A percentile compares a stretch with the other conserved stretches of the same genome.
Evolutionary conservation across 176 grass and related monocot species (phyloP).

Genomic region (Triticum monococcum): DNA sequence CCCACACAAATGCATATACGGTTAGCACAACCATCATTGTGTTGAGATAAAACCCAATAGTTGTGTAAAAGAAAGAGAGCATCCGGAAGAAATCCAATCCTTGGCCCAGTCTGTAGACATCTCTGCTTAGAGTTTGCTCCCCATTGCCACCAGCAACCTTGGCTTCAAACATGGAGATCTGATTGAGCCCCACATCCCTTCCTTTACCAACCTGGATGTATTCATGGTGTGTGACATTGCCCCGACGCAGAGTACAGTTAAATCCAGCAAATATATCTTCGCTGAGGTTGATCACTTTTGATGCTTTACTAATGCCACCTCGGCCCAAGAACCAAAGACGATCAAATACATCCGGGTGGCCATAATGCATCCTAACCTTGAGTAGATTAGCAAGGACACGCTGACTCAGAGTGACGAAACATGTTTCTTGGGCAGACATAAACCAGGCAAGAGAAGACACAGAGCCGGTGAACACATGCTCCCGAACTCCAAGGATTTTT

Average conservation of each 20-base stretch:
- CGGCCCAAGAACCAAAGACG: conserved; percentile 89
- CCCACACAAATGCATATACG: conserved; percentile 95
- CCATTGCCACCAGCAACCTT: conserved; percentile 89
- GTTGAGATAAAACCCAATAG: conserved; percentile 92
- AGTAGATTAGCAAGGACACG: conserved; percentile 81
- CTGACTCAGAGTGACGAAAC: conserved; percentile 92
- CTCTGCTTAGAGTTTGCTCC: conserved; percentile 88
- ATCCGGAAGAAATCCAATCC: conserved; percentile 94
- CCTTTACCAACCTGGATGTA: conserved; percentile 97
- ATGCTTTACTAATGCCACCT: conserved; percentile 94
- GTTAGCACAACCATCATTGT: conserved; percentile 93
- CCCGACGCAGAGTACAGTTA: conserved; percentile 90
- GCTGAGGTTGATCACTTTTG: conserved; percentile 77
- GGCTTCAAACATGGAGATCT: conserved; percentile 93
- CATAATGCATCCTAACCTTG: conserved; percentile 97
- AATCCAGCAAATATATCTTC: conserved; percentile 97
- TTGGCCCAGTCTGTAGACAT: conserved; percentile 86
- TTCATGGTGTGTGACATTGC: conserved; percentile 93
- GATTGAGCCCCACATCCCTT: conserved; percentile 83
- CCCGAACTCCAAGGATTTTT: conserved; percentile 85
- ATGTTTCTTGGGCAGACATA: conserved; percentile 96
- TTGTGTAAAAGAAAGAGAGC: conserved; percentile 96
- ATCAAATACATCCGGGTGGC: conserved; percentile 95
- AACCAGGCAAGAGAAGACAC: conserved; percentile 95
- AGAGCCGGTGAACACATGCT: conserved; percentile 94